phyloP scores from a whole-genome alignment of 2,329 filamentous ascomycete species.

The Phyllachora maydis region DNA sequence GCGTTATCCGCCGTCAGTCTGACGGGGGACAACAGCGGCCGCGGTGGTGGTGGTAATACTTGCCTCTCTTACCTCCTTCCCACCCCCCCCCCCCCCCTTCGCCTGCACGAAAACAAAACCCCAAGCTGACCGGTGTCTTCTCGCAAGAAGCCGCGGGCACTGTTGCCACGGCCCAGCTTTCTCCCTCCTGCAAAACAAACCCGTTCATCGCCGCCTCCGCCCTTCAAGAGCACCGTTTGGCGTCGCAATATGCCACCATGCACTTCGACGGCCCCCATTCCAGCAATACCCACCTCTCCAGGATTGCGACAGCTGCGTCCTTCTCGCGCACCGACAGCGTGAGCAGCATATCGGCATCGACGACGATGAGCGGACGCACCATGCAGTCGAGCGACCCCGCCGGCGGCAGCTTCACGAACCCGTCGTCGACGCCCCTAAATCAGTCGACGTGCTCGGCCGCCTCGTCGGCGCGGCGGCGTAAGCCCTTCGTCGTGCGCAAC shows the following conservation, averaged over 20 bases:
- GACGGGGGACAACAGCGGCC: too few relatives aligned
- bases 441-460: too few relatives aligned
- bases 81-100: slow-evolving; percentile 3
- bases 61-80: too few relatives aligned
- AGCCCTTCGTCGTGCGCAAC: slow-evolving; percentile 51
- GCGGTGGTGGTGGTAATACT: too few relatives aligned
- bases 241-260: slow-evolving; percentile 15
- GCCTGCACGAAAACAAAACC: too few relatives aligned
- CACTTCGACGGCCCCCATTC: too few relatives aligned
- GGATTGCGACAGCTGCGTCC: slow-evolving; percentile 4
- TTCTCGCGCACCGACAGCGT: slow-evolving; percentile 20
- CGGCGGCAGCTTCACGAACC: slow-evolving; percentile 17
- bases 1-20: slow-evolving; percentile 1
- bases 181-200: too few relatives aligned
- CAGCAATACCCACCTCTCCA: slow-evolving; percentile 4
- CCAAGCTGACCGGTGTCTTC: too few relatives aligned
- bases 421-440: too few relatives aligned
- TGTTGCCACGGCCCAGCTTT: too few relatives aligned
- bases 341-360: slow-evolving; percentile 22
- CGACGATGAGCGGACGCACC: slow-evolving; percentile 20
- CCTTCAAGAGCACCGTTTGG: slow-evolving; percentile 5
- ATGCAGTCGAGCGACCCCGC: slow-evolving; percentile 27
- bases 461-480: too few relatives aligned
- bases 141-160: too few relatives aligned
- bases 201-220: slow-evolving; percentile 2